phyloP scores from a whole-genome alignment of 495 filamentous ascomycete genomes.

The Penicillium psychrofluorescens region DNA sequence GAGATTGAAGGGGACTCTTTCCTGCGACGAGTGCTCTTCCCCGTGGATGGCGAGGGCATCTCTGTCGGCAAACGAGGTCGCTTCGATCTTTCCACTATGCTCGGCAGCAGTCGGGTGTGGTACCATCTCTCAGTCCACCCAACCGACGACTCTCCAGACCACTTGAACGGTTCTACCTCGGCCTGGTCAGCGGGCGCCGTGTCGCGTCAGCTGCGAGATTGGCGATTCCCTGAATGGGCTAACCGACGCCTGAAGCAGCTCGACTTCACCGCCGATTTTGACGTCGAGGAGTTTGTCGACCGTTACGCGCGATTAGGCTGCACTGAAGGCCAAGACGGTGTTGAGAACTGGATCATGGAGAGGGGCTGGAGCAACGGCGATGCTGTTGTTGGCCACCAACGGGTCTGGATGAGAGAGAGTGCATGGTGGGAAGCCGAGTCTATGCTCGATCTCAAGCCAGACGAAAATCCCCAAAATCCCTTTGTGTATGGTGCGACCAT shows the following conservation, averaged over 20 bases:
- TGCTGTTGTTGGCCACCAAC: slow-evolving; percentile 79
- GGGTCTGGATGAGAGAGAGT: slow-evolving; percentile 90
- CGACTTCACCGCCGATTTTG: slow-evolving; percentile 97
- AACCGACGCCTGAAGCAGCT: slow-evolving; percentile 85
- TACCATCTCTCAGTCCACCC: slow-evolving; percentile 91
- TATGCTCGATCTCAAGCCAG: slow-evolving; percentile 86
- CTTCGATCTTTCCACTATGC: slow-evolving; percentile 59
- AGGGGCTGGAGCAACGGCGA: slow-evolving; percentile 98
- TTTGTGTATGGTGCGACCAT: slow-evolving; percentile 26
- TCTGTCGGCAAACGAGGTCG: slow-evolving; percentile 65
- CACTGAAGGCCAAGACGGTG: slow-evolving; percentile 82
- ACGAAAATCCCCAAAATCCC: slow-evolving; percentile 25
- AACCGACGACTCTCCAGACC: slow-evolving; percentile 74
- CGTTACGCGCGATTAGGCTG: slow-evolving; percentile 82
- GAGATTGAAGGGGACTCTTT: slow-evolving; percentile 81
- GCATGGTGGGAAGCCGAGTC: slow-evolving; percentile 98
- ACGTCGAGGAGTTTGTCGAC: slow-evolving; percentile 80
- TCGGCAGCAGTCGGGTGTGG: slow-evolving; percentile 85
- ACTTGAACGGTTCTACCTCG: slow-evolving; percentile 54
- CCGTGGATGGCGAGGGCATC: slow-evolving; percentile 66
- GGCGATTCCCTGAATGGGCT: slow-evolving; percentile 93
- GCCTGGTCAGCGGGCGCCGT: slow-evolving; percentile 89
- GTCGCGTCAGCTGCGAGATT: slow-evolving; percentile 83
- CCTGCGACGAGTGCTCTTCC: slow-evolving; percentile 74
- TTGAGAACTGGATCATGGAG: slow-evolving; percentile 92